Base-by-base conservation (phyloP, 164 flowering plant genomes). In the Vitis vinifera region DNA sequence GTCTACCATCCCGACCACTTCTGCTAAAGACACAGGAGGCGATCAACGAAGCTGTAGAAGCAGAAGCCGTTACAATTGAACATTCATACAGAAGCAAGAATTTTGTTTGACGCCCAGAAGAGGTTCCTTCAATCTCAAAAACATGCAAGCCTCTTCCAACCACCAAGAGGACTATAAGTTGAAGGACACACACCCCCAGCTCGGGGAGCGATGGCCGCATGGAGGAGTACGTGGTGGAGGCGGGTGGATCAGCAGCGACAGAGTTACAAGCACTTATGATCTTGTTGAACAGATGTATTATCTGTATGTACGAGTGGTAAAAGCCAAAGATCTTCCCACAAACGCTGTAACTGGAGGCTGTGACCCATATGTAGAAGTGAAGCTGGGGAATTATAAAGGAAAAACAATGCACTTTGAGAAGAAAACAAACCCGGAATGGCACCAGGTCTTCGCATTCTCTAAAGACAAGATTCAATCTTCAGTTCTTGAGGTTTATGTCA, bases 241-340 rank as follows among this genome's bases (percentile, higher is more conserved):
- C 14, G 90, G 89, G 10, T 87, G 89, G 90, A 79, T 85, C 51
- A 73, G 79, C 50, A 83, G 89, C 17, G 97, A 93, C 30, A 86
- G 87, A 72, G 72, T 71, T n/a, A 77, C 92, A 13, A 87, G 88
- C 86, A 89, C 98, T 2, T 86, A 88, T 49, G 98, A 93, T 75
- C 97, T 93, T 7, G 97, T 93, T 3, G 97, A 91, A 55, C 98
- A 91, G 76, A 91, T 82, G 91, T 78, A 72, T 63, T 88, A 91
- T 73, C 89, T 93, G 13, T 93, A 89, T 72, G 94, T 89, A 53
- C 81, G 91, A 27, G 93, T 91, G 1, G 98, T 84, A 59, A 91
- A 88, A 69, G 94, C 94, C 76, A 93, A 83, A 71, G 92, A 91
- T 57, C 97, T 93, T 48, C 92, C 91, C 5, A 48, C 84, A 6